Percentiles rank a stretch among this genome's conserved stretches.
Conservation (phyloP, 2,329 filamentous ascomycete species). For the Cladobotryum mycophilum region DNA sequence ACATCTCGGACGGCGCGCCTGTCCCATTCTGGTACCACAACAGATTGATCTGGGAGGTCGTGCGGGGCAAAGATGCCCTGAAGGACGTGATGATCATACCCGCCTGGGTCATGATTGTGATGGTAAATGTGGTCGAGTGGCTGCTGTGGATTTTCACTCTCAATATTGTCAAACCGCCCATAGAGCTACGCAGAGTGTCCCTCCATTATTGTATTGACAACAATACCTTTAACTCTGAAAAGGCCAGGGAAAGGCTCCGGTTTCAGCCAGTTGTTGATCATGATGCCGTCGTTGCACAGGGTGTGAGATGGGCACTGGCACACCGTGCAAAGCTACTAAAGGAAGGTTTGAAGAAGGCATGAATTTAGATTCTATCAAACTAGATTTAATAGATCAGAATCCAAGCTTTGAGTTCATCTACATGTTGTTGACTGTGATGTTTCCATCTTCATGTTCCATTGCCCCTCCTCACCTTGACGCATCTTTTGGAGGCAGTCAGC, state of each 20-base stretch:
- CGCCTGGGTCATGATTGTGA: conserved; percentile 18
- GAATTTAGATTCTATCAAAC: too few species aligned
- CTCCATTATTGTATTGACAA: conserved; percentile 18
- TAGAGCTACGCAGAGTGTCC: conserved; percentile 16
- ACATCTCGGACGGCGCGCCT: conserved; percentile 27
- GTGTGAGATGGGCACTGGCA: neutral
- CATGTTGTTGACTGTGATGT: too few species aligned
- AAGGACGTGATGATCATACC: conserved; percentile 17
- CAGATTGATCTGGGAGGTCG: conserved; percentile 19
- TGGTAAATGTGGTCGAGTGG: conserved; percentile 16
- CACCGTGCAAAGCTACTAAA: neutral
- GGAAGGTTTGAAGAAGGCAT: too few species aligned
- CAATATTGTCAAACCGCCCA: conserved; percentile 18
- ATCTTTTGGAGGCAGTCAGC: too few species aligned
- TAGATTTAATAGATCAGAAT: too few species aligned
- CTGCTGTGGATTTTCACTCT: conserved; percentile 19
- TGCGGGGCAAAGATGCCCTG: conserved; percentile 8
- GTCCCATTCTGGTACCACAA: conserved; percentile 28
- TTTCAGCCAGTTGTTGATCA: conserved; percentile 14
- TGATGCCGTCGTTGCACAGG: conserved; percentile 10
- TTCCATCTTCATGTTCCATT: too few species aligned
- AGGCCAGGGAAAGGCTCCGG: conserved; percentile 13
- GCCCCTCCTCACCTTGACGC: too few species aligned
- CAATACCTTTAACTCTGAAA: conserved; percentile 16
- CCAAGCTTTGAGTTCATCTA: too few species aligned